Base-by-base conservation (phyloP, 2,329 filamentous ascomycete genomes). In the Aspergillus felis region DNA sequence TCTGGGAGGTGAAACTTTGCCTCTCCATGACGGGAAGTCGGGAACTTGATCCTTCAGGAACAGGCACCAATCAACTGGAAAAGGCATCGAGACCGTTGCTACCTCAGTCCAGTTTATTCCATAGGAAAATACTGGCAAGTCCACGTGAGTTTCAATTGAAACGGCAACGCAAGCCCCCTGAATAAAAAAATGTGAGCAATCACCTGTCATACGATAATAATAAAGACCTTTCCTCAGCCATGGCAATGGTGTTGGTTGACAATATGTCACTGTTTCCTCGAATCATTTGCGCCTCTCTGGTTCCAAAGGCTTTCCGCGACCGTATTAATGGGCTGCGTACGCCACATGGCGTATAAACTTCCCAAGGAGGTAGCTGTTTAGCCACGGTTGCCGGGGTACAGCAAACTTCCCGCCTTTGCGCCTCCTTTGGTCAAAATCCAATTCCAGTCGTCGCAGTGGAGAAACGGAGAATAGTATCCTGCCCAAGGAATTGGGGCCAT, bases 361-460 rank as follows among this genome's bases (percentile, higher is more conserved):
- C 32, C 32, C 12, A 14, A 35, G 12, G 32, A 17, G 32, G 32
- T 35, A 14, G 12, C 32, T 32, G 14, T 17, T 35, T 47, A 17
- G 51, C 25, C 41, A 51, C 50, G 56, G 57, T 58, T 51, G 51
- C 52, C 51, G 42, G 55, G 53, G 50, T 41, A 29, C 46, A 49
- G 56, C 57, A 60, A 53, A 57, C 60, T 57, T 60, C 61, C 61
- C 57, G 60, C 57, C 55, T 62, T 62, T 57, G 52, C 62, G 59
- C 61, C 64, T 64, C 62, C 61, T 60, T 64, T 64, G 55, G 61
- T 55, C 56, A 57, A 57, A 10, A 22, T 46, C n/a, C 42, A 17
- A 38, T 17, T 38, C 14, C 32, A 17, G 32, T 48, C 41, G n/a
- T 55, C 53, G 51, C 56, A 57, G 59, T 47, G 50, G 52, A 47